Evolutionary conservation across 768 basidiomycete species (phyloP), one percentile per base, ranked within the genome.

Genomic region (Naganishia antarctica): DNA sequence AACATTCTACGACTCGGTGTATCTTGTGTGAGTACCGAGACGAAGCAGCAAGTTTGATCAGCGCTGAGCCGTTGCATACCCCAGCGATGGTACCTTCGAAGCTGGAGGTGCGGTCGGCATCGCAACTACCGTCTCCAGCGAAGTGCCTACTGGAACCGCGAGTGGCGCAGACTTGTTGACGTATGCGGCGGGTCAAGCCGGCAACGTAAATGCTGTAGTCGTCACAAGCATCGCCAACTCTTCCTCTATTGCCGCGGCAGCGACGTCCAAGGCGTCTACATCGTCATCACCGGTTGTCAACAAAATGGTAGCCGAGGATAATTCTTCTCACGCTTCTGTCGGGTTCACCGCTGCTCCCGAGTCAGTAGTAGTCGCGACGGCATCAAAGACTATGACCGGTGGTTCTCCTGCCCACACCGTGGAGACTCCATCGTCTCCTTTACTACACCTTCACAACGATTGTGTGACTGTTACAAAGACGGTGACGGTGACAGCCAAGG

Each of bases 1-100:
- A n/a, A 44, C 25, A 12, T 51, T 53, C 21, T 63, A 51, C 26
- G 46, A 63, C 29, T 44, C 49, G 12, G 62, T 63, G 6, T 63
- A 53, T 41, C 29, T 63, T 1, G 50, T 63, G 62, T 63, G 31
- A 43, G 62, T 63, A 23, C 3, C n/a, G 3, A 12, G 18, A 40
- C 18, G 9, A 18, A 16, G 18, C 11, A n/a, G 23, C 26, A 9
- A 4, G 34, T 37, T 21, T 6, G 34, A 41, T 25, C 37, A 4
- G 4, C n/a, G 21, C 37, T 1, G 53, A 34, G 37, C 21, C 1
- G 21, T 25, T 13, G 12, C 13, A 26, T 57, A 11, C 23, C n/a
- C 23, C 13, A 57, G 53, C n/a, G 21, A 57, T 2, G 53, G 53
- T 11, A 57, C 53, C 32, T 57, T 57, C 53, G 21, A 57, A 6